These are phyloP conservation scores for Malassezia japonica DNA, from an alignment of 1,284 basidiomycete species.

Conservation along the genomic window DNA sequence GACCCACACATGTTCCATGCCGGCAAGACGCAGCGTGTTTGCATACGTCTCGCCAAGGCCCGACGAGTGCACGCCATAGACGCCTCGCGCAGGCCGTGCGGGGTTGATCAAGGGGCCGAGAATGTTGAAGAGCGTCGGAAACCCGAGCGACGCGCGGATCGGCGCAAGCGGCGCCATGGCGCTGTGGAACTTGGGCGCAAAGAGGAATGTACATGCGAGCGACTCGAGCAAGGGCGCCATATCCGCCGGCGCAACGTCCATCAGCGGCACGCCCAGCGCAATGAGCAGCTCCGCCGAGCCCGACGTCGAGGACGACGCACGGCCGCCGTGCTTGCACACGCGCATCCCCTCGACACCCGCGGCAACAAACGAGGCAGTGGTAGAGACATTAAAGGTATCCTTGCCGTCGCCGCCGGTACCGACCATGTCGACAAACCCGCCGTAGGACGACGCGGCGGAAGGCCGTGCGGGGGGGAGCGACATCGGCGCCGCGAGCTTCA, in stretches of 20 bases:
- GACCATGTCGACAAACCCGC: conserved; percentile 50
- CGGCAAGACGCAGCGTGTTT: conserved; percentile 56
- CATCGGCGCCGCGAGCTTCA: conserved; percentile 17
- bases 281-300: conserved; percentile 88
- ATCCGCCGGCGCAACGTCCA: conserved; percentile 57
- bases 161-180: conserved; percentile 73
- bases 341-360: conserved; percentile 77
- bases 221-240: conserved; percentile 23
- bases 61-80: conserved; percentile 77
- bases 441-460: conserved; percentile 14
- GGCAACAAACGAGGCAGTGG: conserved; percentile 84
- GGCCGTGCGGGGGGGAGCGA: not conserved
- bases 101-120: conserved; percentile 93
- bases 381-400: conserved; percentile 95
- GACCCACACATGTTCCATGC: conserved; percentile 73
- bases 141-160: conserved; percentile 74
- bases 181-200: conserved; percentile 88
- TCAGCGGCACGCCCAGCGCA: conserved; percentile 69
- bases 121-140: conserved; percentile 94
- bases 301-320: conserved; percentile 85
- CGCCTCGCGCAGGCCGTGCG: conserved; percentile 65
- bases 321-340: conserved; percentile 90
- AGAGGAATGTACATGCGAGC: conserved; percentile 77
- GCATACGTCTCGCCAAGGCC: conserved; percentile 80
- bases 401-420: conserved; percentile 90